phyloP scores from a whole-genome alignment of 257 asterid genomes.

The Petrea volubilis region DNA sequence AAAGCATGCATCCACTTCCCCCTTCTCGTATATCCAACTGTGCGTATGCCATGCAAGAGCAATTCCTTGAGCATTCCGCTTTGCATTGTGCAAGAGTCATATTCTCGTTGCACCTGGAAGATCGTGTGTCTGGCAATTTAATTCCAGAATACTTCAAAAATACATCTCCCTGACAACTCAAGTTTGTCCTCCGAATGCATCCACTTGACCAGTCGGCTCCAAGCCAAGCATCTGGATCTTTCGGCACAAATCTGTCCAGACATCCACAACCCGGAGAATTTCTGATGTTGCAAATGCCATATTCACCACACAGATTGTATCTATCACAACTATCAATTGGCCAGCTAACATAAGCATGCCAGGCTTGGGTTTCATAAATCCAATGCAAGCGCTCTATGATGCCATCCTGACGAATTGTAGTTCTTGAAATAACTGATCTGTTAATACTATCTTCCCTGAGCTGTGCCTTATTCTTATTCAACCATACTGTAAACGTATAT shows the following conservation, averaged over 20 bases:
- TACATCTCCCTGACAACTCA: too few relatives aligned
- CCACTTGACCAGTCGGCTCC: neutral
- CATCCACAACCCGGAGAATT: neutral
- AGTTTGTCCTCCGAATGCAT: too few relatives aligned
- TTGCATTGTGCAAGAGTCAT: conserved; percentile 13
- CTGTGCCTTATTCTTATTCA: conserved; percentile 8
- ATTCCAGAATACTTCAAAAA: neutral
- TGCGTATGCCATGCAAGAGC: conserved; percentile 25
- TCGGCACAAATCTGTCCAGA: neutral
- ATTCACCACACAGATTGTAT: neutral
- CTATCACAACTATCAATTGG: neutral
- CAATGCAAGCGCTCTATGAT: too few relatives aligned
- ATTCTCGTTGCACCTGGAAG: conserved; percentile 16
- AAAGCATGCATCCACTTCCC: too few relatives aligned
- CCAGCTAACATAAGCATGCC: too few relatives aligned
- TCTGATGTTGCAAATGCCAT: neutral
- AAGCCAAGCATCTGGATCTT: neutral
- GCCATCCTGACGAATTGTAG: too few relatives aligned
- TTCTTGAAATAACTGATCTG: too few relatives aligned
- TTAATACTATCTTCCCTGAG: too few relatives aligned
- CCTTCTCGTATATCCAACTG: too few relatives aligned
- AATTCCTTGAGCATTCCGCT: conserved; percentile 1
- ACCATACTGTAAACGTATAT: neutral
- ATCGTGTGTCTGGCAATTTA: conserved; percentile 31
- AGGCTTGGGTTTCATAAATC: too few relatives aligned